Conservation (phyloP, 106 monocot genomes). For the Platanthera zijinensis region DNA sequence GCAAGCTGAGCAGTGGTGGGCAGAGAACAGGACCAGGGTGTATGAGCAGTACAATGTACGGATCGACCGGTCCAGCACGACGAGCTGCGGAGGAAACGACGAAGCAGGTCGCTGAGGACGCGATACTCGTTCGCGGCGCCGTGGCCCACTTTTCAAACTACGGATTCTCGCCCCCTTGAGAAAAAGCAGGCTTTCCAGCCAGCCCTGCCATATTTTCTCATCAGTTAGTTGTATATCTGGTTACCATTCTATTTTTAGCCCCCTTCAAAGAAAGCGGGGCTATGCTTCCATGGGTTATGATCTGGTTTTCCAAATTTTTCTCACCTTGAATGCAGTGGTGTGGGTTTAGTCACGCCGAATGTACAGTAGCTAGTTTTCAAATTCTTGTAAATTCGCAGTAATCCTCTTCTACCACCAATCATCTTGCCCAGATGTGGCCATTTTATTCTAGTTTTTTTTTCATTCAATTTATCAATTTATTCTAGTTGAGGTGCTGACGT, state of each 20-base stretch:
- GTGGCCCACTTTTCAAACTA: neutral
- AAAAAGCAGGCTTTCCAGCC: neutral
- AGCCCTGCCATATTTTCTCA: neutral
- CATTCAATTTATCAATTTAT: too few species aligned
- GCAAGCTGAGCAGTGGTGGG: constrained; percentile 98
- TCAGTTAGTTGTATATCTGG: constrained; percentile 2
- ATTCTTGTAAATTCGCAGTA: constrained; percentile 5
- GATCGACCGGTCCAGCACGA: constrained; percentile 30
- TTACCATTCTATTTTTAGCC: neutral
- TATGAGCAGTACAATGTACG: constrained; percentile 81
- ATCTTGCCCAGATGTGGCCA: constrained; percentile 1
- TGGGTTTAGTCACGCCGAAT: neutral
- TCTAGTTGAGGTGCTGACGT: too few species aligned
- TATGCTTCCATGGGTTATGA: constrained; percentile 2
- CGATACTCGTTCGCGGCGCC: neutral
- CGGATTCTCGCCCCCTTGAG: neutral
- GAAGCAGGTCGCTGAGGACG: neutral
- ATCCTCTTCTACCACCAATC: neutral
- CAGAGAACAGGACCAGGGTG: constrained; percentile 79
- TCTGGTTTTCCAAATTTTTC: neutral
- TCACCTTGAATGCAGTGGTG: neutral
- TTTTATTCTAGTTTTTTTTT: too few species aligned
- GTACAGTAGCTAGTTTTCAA: neutral
- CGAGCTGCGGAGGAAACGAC: neutral
- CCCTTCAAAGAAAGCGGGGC: neutral